Conservation (phyloP, 371 early-diverging fungal genomes). For the Umbelopsis sp. region DNA sequence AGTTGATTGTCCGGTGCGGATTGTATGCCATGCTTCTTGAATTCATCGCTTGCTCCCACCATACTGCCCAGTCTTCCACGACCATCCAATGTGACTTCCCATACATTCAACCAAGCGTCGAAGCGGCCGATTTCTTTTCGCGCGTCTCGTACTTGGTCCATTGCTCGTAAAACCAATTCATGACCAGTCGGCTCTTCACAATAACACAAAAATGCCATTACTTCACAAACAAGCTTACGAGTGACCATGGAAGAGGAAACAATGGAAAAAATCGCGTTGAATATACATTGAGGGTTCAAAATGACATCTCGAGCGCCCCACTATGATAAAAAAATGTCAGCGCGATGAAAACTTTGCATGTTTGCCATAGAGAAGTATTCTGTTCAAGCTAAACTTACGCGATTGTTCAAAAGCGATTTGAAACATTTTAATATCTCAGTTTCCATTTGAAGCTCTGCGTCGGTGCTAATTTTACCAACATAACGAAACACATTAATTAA, state of each 20-base stretch:
- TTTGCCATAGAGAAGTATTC: neutral
- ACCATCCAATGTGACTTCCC: constrained; percentile 79
- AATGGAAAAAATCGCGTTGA: constrained; percentile 74
- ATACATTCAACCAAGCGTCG: constrained; percentile 80
- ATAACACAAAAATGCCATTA: constrained; percentile 83
- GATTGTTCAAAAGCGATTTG: constrained; percentile 76
- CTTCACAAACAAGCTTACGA: constrained; percentile 79
- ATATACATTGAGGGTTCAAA: constrained; percentile 70
- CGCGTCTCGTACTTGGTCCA: constrained; percentile 64
- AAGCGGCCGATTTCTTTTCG: constrained; percentile 68
- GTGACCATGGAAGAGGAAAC: constrained; percentile 79
- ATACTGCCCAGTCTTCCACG: constrained; percentile 81
- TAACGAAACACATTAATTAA: neutral
- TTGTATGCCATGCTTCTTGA: constrained; percentile 61
- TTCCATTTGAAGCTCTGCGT: constrained; percentile 77
- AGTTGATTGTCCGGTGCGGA: constrained; percentile 74
- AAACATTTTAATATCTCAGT: constrained; percentile 82
- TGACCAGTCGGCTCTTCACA: constrained; percentile 81
- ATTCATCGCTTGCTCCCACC: constrained; percentile 80
- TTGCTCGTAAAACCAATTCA: constrained; percentile 75
- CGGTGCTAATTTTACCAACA: constrained; percentile 44
- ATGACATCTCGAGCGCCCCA: constrained; percentile 87
- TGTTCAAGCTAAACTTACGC: constrained; percentile 33
- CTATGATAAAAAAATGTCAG: constrained; percentile 29
- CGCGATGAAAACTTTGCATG: too few relatives aligned